Evolutionary conservation across 768 basidiomycete species (phyloP), one percentile per base, ranked within the genome.

Genomic region (Xerocomellus chrysenteron): DNA sequence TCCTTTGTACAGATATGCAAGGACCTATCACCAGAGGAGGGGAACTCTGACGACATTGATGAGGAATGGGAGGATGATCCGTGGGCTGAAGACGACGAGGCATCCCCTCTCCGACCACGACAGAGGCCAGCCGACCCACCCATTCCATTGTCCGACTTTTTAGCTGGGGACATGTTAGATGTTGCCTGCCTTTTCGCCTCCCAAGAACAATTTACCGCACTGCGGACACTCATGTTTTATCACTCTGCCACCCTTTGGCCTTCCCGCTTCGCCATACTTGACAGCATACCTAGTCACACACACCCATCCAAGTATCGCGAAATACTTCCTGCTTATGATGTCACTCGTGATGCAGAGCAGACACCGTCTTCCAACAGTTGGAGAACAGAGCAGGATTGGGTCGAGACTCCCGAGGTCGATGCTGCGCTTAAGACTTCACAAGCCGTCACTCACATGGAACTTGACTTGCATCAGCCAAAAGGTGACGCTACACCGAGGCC

Each of bases 201-300:
- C 0, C 71, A 74, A 33, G 80, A 83, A 60, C 76, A 82, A 50
- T 81, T 91, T 50, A 61, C 70, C 2, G 83, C 86, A 5, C 76
- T 95, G 39, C 74, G 69, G 16, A 74, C 82, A 36, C 76, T 98
- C 35, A 68, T 85, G 56, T 62, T 75, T 33, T 81, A 81, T 50
- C 89, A 94, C 67, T 68, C 71, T n/a, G 43, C 66, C 10, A 62
- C 69, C 28, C 72, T 97, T 33, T 90, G 84, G 80, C 86, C 88
- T 3, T 80, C 75, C 63, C 88, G 94, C 21, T 79, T 89, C 65
- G 63, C 70, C 32, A 80, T 98, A 47, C 76, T 95, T 50, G 82
- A 88, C 52, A 78, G 77, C 54, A 81, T 97, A 54, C 93, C 96
- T 33, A 82, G 85, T 62, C 84, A 92, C 72, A 74, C 79, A 10